These are phyloP conservation scores for Colletotrichum godetiae DNA, from an alignment of 2,329 filamentous ascomycete species.

Conservation along the genomic window DNA sequence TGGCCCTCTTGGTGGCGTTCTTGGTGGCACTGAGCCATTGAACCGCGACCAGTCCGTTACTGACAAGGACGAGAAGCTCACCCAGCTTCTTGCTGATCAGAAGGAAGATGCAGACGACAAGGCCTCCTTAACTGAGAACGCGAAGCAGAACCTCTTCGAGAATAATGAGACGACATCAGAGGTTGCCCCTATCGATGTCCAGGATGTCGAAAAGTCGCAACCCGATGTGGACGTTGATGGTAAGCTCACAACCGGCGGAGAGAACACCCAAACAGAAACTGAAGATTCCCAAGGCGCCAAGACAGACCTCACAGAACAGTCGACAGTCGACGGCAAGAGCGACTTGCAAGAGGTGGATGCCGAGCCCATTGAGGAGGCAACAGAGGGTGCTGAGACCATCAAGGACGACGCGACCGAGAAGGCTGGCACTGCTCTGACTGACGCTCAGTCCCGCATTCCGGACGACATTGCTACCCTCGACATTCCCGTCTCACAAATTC, in stretches of 20 bases:
- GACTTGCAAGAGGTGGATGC: constrained; percentile 32
- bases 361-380: constrained; percentile 28
- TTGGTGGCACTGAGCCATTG: constrained; percentile 25
- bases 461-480: constrained; percentile 29
- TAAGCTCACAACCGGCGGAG: constrained; percentile 29
- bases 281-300: constrained; percentile 34
- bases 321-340: constrained; percentile 22
- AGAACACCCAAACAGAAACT: constrained; percentile 34
- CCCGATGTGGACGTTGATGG: constrained; percentile 20
- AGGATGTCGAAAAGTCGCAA: constrained; percentile 28
- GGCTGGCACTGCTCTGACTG: constrained; percentile 1
- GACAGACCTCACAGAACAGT: constrained; percentile 32
- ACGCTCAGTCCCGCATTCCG: not conserved
- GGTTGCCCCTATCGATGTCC: constrained; percentile 33
- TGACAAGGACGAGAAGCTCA: constrained; percentile 34
- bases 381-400: not conserved
- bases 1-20: constrained; percentile 17
- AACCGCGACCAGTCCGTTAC: constrained; percentile 28
- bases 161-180: constrained; percentile 34
- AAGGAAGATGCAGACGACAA: constrained; percentile 30
- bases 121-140: constrained; percentile 25
- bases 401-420: constrained; percentile 28
- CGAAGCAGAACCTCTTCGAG: constrained; percentile 36
- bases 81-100: constrained; percentile 27
- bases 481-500: constrained; percentile 27